Base-by-base conservation (phyloP, 2,329 filamentous ascomycete genomes). In the Beauveria caledonica region DNA sequence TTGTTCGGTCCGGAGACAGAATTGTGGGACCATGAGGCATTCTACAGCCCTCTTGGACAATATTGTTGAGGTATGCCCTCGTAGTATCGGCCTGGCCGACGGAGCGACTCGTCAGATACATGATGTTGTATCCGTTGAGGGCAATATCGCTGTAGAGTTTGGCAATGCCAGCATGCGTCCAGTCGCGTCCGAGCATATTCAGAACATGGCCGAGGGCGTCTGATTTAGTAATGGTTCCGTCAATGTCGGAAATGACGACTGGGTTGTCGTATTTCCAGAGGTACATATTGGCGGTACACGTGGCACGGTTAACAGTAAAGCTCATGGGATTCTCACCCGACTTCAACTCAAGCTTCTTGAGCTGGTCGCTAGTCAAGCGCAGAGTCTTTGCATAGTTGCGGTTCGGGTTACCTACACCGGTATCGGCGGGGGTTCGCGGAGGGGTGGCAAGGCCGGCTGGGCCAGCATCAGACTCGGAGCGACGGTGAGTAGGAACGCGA, bases 191-290 rank as follows among this genome's bases (percentile, higher is more conserved):
- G 65, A 99, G 93, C 85, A 94, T 94, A 77, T 93, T 97, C 58
- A 97, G 76, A 48, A 99, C 90, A 69, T 99, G 94, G 15, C 94
- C 94, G 15, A 96, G 78, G 17, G 92, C 92, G 75, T 97, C 92
- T 3, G 92, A 96, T 76, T 99, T 99, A 62, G 94, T 99, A 68
- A 99, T 99, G 23, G 94, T 99, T 56, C 94, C 94, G 73, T 99
- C 94, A 68, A 99, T 97, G 73, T 99, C 94, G 1, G 93, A 97
- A 64, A 99, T 97, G 52, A 99, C 92, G 60, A 99, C 93, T 0
- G 94, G 95, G 0, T 89, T 88, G 68, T 95, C 89, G 69, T 93
- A 86, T 65, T 85, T 87, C 95, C 94, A 99, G 62, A 96, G 83
- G 72, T 92, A 99, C 86, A 99, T 95, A 67, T 86, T 89, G 15